A percentile compares a stretch with the other conserved stretches of the same genome.
phyloP scores from a whole-genome alignment of 2,329 filamentous ascomycete genomes.

The Penicillium brasilianum region DNA sequence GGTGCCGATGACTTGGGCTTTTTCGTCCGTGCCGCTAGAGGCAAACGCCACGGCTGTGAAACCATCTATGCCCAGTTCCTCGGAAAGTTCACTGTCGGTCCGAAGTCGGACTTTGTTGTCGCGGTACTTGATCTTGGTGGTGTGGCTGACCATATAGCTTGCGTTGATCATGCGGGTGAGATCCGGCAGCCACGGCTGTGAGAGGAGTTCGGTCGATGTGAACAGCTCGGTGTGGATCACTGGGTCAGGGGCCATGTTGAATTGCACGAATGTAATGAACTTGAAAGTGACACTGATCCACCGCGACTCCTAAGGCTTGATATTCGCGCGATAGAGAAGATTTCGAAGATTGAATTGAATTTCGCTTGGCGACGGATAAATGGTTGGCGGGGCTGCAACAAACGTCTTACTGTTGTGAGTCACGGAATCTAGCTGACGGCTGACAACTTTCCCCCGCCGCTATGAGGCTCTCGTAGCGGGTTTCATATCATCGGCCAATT shows the following conservation, averaged over 20 bases:
- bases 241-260: conserved; percentile 1
- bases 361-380: conserved; percentile 1
- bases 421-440: conserved; percentile 3
- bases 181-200: conserved; percentile 19
- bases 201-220: conserved; percentile 19
- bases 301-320: not conserved
- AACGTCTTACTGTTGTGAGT: not conserved
- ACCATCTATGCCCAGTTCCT: conserved; percentile 17
- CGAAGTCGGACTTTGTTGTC: conserved; percentile 13
- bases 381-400: not conserved
- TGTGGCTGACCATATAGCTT: conserved; percentile 20
- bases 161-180: conserved; percentile 25
- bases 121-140: conserved; percentile 10
- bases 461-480: not conserved
- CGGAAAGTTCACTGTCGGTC: conserved; percentile 16
- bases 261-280: not conserved
- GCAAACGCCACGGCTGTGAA: conserved; percentile 23
- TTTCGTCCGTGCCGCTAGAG: not conserved
- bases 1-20: conserved; percentile 21
- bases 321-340: not conserved
- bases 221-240: conserved; percentile 14
- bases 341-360: not conserved
- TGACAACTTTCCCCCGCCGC: not conserved
- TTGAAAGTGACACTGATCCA: not conserved
- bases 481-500: not conserved